Percentiles rank a stretch among this genome's conserved stretches.
phyloP scores from a whole-genome alignment of 805 yeast genomes.

The Kodamaea neixiangensis region DNA sequence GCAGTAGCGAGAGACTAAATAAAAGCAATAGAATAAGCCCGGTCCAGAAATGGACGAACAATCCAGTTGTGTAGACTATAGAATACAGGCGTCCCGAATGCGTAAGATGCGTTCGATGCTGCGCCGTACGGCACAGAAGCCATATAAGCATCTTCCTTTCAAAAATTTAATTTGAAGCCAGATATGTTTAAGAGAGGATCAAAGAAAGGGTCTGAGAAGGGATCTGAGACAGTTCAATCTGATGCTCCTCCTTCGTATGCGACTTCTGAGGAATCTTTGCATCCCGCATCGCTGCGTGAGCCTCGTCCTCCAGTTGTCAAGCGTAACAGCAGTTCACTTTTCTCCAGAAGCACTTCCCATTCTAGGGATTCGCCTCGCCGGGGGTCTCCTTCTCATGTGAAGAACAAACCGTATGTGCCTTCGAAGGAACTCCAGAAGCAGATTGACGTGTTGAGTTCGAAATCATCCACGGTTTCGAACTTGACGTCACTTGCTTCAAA shows the following conservation, averaged over 20 bases:
- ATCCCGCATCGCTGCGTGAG: slow-evolving; percentile 2
- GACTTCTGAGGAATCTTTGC: neutral
- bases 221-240: neutral
- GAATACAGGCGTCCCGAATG: neutral
- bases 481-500: slow-evolving; percentile 26
- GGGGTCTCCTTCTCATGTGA: neutral
- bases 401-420: slow-evolving; percentile 36
- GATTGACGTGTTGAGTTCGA: slow-evolving; percentile 26
- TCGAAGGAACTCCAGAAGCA: slow-evolving; percentile 36
- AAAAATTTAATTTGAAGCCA: neutral
- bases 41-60: neutral
- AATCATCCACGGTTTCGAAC: neutral
- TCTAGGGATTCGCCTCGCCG: neutral
- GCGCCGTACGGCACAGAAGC: slow-evolving; percentile 3
- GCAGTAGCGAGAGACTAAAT: neutral
- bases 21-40: neutral
- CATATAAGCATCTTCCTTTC: neutral
- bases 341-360: slow-evolving; percentile 1
- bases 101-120: neutral
- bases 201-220: slow-evolving; percentile 5
- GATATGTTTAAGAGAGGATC: slow-evolving; percentile 8
- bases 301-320: neutral
- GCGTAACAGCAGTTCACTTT: slow-evolving; percentile 5
- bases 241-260: slow-evolving; percentile 12
- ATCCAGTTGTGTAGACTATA: neutral